Evolutionary conservation across 257 asterid genomes (phyloP), one percentile per base, ranked within the genome.

Genomic region (Plectranthus barbatus): DNA sequence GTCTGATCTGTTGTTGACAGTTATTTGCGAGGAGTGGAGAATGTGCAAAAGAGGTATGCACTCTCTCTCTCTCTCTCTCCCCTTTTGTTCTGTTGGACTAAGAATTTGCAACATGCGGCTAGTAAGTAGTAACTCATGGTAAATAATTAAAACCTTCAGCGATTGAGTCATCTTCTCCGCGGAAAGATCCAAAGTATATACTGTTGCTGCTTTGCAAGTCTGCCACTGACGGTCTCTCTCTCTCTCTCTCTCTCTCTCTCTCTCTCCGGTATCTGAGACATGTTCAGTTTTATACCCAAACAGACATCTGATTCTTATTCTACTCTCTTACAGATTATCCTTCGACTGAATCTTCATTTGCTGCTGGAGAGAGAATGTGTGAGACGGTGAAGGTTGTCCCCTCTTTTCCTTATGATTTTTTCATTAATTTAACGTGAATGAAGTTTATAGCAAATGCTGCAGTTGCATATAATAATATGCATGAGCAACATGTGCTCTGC

Each of bases 21-120:
- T 84, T 67, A 76, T 93, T 39, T 82, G 82, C 76, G 92, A 93
- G 72, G 97, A 93, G 81, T 93, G 99, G 99, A 87, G 86, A 78
- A 87, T 87, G 76, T 93, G 99, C 85, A 93, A 93, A 87, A 85
- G 95, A 85, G 95, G 99, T 87, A 57, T 51, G 69, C 7, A 24
- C 15, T 49, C 53, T 36, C 23, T 17, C 34, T 21, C 33, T 19
- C 47, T 42, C 7, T n/a, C n/a, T n/a, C n/a, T n/a, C n/a, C n/a
- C 33, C 20, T 34, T 9, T 15, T 45, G 31, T 36, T 12, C 40
- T 46, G 34, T 68, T 41, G 26, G 56, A 13, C 47, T 29, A 45
- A 64, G 64, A 42, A 48, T 11, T 17, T 41, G 31, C 14, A 20
- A 68, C 20, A 8, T 18, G 18, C 58, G 40, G 54, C 61, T 76